Conservation (phyloP, 768 basidiomycete genomes). For the Hypholoma fasciculare region DNA sequence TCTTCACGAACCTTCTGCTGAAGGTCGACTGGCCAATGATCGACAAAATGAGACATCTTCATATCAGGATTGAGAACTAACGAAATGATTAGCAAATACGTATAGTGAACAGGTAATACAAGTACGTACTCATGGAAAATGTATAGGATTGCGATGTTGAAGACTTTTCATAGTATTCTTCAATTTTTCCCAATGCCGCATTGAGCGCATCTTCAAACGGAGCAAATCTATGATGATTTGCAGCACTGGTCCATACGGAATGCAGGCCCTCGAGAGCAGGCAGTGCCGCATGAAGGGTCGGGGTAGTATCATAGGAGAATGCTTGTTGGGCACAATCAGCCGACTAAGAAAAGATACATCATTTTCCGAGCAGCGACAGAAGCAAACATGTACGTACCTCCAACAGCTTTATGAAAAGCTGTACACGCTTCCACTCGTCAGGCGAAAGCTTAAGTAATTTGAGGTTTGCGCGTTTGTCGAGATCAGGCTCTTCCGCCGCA, state of each 20-base stretch:
- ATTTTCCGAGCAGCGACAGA: too few relatives aligned
- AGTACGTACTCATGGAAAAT: slow-evolving; percentile 21
- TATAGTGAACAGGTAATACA: background rate
- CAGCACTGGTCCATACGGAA: slow-evolving; percentile 21
- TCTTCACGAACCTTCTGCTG: background rate
- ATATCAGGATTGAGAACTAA: background rate
- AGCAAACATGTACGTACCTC: slow-evolving; percentile 10
- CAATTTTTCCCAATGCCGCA: slow-evolving; percentile 24
- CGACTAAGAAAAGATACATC: slow-evolving; percentile 6
- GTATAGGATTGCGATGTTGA: slow-evolving; percentile 27
- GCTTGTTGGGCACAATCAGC: slow-evolving; percentile 32
- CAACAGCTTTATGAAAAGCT: slow-evolving; percentile 18
- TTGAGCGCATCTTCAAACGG: slow-evolving; percentile 21
- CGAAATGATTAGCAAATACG: background rate
- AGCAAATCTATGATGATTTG: slow-evolving; percentile 13
- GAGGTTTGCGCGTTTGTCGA: slow-evolving; percentile 22
- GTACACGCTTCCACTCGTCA: slow-evolving; percentile 26
- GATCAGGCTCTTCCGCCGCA: slow-evolving; percentile 20
- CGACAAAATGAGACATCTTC: slow-evolving; percentile 7
- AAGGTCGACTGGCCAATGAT: slow-evolving; percentile 1
- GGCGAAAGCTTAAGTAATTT: slow-evolving; percentile 14
- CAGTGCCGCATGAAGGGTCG: slow-evolving; percentile 27
- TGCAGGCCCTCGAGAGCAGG: slow-evolving; percentile 34
- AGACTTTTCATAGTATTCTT: slow-evolving; percentile 30
- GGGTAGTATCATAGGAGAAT: slow-evolving; percentile 28